phyloP scores from a whole-genome alignment of 1,139 yeast genomes.

The Nakaseomyces delphensis region DNA sequence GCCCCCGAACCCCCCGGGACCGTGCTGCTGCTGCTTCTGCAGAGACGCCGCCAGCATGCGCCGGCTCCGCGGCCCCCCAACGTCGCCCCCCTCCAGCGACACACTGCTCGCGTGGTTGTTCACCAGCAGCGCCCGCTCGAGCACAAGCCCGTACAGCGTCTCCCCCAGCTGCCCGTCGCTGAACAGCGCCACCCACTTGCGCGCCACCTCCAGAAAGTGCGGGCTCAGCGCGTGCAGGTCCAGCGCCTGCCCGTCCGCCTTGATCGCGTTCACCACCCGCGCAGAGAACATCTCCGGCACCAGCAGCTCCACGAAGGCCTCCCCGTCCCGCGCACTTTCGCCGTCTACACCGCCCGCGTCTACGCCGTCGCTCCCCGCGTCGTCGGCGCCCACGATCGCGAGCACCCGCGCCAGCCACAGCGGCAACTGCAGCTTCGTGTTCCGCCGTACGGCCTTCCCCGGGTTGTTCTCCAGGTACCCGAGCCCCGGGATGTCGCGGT shows the following conservation, averaged over 20 bases:
- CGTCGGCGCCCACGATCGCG: conserved; percentile 42
- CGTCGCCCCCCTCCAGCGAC: conserved; percentile 9
- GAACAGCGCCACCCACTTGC: conserved; percentile 67
- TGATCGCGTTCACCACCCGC: conserved; percentile 70
- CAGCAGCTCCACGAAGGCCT: conserved; percentile 57
- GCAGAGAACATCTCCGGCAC: conserved; percentile 59
- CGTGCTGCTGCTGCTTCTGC: conserved; percentile 2
- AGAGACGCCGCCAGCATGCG: conserved; percentile 8
- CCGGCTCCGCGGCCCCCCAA: conserved; percentile 6
- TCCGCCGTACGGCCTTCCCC: conserved; percentile 46
- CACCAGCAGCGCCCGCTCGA: conserved; percentile 58
- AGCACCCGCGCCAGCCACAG: conserved; percentile 81
- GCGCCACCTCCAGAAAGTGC: conserved; percentile 58
- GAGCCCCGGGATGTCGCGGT: conserved; percentile 69
- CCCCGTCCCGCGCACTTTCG: conserved; percentile 11
- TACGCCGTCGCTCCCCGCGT: conserved; percentile 12
- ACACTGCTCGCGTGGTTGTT: conserved; percentile 52
- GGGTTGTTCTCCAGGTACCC: conserved; percentile 85
- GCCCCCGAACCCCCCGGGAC: neutral
- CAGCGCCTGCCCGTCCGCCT: conserved; percentile 58
- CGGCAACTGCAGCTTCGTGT: conserved; percentile 71
- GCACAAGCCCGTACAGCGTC: conserved; percentile 45
- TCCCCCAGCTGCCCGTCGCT: conserved; percentile 55
- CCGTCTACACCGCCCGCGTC: conserved; percentile 32
- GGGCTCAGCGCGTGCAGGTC: conserved; percentile 62